phyloP scores from a whole-genome alignment of 352 stramenopile species.

The Phytophthora pisi region DNA sequence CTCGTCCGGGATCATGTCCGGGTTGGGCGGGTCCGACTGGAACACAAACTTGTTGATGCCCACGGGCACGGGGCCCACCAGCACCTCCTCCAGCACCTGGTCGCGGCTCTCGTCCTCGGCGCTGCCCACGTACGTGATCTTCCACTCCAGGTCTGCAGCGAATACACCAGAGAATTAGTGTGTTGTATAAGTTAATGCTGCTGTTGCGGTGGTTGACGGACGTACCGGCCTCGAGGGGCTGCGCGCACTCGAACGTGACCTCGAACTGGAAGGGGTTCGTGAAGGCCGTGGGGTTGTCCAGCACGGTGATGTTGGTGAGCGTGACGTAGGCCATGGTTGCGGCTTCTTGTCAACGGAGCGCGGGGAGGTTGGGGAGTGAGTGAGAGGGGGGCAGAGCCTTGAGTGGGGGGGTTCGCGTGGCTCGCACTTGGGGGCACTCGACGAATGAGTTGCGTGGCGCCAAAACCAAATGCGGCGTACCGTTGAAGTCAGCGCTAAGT shows the following conservation, averaged over 20 bases:
- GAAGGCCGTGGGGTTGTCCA: conserved; percentile 98
- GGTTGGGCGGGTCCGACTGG: conserved; percentile 94
- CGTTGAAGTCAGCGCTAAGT: conserved; percentile 18
- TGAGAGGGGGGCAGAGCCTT: neutral
- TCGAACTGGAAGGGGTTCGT: conserved; percentile 99
- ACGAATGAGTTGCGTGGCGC: conserved; percentile 28
- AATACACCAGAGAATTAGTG: neutral
- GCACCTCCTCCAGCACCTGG: conserved; percentile 98
- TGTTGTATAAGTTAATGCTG: neutral
- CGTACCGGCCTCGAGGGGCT: conserved; percentile 94
- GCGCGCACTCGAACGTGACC: conserved; percentile 99
- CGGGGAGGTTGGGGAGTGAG: conserved; percentile 19
- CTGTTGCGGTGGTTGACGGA: conserved; percentile 6
- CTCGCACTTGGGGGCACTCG: conserved; percentile 12
- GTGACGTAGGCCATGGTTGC: conserved; percentile 85
- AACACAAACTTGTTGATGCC: conserved; percentile 99
- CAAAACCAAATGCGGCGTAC: conserved; percentile 25
- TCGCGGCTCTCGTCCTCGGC: conserved; percentile 96
- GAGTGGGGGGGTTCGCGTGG: conserved; percentile 6
- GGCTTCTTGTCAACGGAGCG: neutral
- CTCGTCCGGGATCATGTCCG: conserved; percentile 91
- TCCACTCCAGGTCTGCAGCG: conserved; percentile 98
- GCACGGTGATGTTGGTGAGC: conserved; percentile 95
- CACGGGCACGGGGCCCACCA: conserved; percentile 97
- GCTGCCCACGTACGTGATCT: conserved; percentile 98